phyloP scores from a whole-genome alignment of 306 rosid species.

The Albizia julibrissin region DNA sequence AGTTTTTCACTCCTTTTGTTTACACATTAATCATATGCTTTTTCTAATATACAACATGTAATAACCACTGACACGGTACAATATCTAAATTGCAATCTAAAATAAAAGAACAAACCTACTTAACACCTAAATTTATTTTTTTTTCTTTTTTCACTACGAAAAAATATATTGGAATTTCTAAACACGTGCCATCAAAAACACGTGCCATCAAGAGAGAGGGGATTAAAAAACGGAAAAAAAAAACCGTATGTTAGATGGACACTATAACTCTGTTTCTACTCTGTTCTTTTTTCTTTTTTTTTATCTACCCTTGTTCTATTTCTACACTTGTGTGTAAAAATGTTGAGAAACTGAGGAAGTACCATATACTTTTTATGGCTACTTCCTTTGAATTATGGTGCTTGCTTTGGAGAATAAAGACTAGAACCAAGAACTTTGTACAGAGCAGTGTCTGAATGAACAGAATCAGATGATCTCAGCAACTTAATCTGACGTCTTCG shows the following conservation, averaged over 20 bases:
- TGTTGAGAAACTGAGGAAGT: slow-evolving; percentile 6
- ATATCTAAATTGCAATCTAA: neutral
- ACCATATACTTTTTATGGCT: neutral
- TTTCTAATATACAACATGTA: neutral
- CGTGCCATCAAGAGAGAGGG: slow-evolving; percentile 12
- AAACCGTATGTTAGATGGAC: slow-evolving; percentile 18
- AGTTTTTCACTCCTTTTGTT: neutral
- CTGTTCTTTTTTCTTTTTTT: neutral
- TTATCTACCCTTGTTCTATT: neutral
- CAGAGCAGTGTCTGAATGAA: slow-evolving; percentile 70
- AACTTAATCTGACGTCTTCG: slow-evolving; percentile 42
- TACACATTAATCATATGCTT: neutral
- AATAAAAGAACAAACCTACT: neutral
- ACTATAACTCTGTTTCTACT: neutral
- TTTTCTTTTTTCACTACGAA: neutral
- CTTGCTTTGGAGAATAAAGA: slow-evolving; percentile 52
- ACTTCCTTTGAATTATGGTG: neutral
- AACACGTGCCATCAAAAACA: slow-evolving; percentile 8
- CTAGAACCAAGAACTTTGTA: slow-evolving; percentile 60
- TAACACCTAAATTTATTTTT: neutral
- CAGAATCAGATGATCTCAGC: slow-evolving; percentile 47
- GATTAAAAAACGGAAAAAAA: neutral
- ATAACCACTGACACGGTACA: neutral
- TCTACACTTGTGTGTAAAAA: slow-evolving; percentile 1
- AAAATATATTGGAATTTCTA: neutral